A percentile compares a stretch with the other conserved stretches of the same genome.
Conservation (phyloP, 495 filamentous ascomycete species). For the Lasiosphaeris hirsuta region DNA sequence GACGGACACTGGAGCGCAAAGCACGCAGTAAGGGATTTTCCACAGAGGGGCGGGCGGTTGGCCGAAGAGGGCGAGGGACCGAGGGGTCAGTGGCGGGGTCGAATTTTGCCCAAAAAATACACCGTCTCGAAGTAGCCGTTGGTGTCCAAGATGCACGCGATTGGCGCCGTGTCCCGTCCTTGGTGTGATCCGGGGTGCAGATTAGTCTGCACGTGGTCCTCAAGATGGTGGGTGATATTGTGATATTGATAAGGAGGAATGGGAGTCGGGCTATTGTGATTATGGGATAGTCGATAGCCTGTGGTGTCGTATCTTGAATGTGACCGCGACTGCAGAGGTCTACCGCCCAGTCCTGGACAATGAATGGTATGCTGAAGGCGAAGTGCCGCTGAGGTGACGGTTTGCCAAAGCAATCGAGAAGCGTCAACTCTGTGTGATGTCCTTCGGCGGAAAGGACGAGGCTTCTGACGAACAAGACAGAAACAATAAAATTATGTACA, state of each 20-base stretch:
- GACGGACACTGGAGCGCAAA: not conserved
- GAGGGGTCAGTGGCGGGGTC: slow-evolving; percentile 3
- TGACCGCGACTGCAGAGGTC: too few species aligned
- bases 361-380: slow-evolving; percentile 5
- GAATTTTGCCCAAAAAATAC: not conserved
- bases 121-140: not conserved
- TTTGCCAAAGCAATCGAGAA: too few species aligned
- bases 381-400: slow-evolving; percentile 2
- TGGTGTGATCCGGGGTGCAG: slow-evolving; percentile 27
- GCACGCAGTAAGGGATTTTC: not conserved
- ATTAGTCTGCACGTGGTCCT: slow-evolving; percentile 24
- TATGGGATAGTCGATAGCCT: not conserved
- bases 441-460: too few species aligned
- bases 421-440: not conserved
- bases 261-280: not conserved
- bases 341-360: not conserved
- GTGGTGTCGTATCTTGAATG: too few species aligned
- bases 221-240: not conserved
- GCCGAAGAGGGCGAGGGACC: not conserved
- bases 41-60: not conserved
- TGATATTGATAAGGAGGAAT: not conserved
- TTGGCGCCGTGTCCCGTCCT: slow-evolving; percentile 15
- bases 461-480: too few species aligned
- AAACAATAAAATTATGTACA: not conserved
- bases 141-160: slow-evolving; percentile 7